Conservation (phyloP, 148 eudicot species). For the Euryodendron excelsum region DNA sequence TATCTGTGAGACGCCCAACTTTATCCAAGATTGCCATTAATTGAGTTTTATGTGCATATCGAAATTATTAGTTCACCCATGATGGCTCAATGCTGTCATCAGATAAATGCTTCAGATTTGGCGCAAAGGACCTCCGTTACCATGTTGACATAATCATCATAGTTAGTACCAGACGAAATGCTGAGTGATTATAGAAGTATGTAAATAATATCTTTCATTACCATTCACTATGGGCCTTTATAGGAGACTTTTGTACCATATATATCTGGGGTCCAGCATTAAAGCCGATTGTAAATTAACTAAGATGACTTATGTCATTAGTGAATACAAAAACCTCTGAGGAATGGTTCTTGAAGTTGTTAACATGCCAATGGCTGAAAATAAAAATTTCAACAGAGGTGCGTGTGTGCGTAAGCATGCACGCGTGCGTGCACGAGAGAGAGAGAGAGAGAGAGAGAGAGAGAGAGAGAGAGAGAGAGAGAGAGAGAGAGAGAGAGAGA, state of each 20-base stretch:
- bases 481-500: no score
- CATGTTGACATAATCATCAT: not conserved
- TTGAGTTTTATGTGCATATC: no score
- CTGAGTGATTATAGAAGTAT: not conserved
- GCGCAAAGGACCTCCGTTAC: not conserved
- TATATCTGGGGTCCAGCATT: not conserved
- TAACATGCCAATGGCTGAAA: not conserved
- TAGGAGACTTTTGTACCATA: not conserved
- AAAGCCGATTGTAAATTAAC: not conserved
- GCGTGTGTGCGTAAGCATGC: no score
- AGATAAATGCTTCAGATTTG: not conserved
- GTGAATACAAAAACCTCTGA: no score
- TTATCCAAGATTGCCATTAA: not conserved
- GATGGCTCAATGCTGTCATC: not conserved
- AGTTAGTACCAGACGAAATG: not conserved
- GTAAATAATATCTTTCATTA: not conserved
- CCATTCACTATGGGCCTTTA: not conserved
- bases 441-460: no score
- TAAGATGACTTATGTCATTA: not conserved
- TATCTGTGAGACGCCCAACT: not conserved
- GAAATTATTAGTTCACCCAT: not conserved
- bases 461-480: no score
- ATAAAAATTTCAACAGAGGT: no score
- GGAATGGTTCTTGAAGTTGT: not conserved
- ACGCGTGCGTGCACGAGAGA: no score